Conservation (phyloP, 768 basidiomycete genomes). For the Tephrocybe sp. region DNA sequence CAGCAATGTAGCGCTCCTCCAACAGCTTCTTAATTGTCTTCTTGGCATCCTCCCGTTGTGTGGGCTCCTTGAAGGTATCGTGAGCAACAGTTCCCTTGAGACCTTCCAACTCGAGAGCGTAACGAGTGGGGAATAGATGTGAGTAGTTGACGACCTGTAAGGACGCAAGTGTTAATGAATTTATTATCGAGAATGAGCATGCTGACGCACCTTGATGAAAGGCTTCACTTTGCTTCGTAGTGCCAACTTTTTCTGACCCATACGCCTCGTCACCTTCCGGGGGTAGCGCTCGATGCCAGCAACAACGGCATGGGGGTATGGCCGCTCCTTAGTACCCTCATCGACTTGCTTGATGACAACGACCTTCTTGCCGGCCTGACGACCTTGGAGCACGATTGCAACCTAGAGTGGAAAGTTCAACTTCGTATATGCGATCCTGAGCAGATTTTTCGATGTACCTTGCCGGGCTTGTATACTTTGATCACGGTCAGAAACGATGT, state of each 20-base stretch:
- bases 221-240: slow-evolving; percentile 97
- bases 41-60: slow-evolving; percentile 92
- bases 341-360: slow-evolving; percentile 98
- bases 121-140: slow-evolving; percentile 98
- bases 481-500: slow-evolving; percentile 14
- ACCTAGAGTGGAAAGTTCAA: slow-evolving; percentile 48
- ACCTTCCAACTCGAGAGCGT: slow-evolving; percentile 93
- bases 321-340: slow-evolving; percentile 94
- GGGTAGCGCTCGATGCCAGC: slow-evolving; percentile 99
- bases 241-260: slow-evolving; percentile 94
- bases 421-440: background rate
- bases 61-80: slow-evolving; percentile 97
- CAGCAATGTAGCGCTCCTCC: slow-evolving; percentile 90
- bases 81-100: slow-evolving; percentile 81
- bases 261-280: slow-evolving; percentile 93
- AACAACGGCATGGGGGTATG: slow-evolving; percentile 97
- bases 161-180: background rate
- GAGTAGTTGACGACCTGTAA: slow-evolving; percentile 91
- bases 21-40: slow-evolving; percentile 95
- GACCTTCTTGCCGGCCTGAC: slow-evolving; percentile 99
- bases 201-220: slow-evolving; percentile 87
- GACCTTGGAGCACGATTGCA: slow-evolving; percentile 96
- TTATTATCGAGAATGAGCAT: background rate
- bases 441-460: slow-evolving; percentile 45
- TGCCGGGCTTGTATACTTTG: slow-evolving; percentile 92